phyloP scores from a whole-genome alignment of 768 basidiomycete species.

The Russula dissimulans region DNA sequence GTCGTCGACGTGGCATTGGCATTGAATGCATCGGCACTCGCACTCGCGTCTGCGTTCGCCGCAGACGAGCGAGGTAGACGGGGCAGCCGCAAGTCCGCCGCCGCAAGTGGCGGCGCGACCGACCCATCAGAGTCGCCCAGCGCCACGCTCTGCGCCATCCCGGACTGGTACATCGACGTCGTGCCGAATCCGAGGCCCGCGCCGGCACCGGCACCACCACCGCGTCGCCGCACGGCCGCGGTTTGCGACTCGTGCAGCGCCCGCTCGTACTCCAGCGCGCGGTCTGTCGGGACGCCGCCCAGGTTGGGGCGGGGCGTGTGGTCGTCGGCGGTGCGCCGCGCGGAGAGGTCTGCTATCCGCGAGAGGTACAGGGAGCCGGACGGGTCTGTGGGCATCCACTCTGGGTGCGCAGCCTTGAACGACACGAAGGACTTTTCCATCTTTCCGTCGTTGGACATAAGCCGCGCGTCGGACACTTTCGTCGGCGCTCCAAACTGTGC shows the following conservation, averaged over 20 bases:
- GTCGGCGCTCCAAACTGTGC: constrained; percentile 78
- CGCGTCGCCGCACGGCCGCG: constrained; percentile 37
- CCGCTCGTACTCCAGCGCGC: constrained; percentile 66
- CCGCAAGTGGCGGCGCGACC: no score
- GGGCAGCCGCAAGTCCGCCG: constrained; percentile 3
- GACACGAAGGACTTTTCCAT: constrained; percentile 98
- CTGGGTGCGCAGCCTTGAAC: constrained; percentile 93
- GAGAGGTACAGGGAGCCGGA: constrained; percentile 85
- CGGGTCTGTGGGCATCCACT: constrained; percentile 90
- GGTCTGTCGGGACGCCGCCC: constrained; percentile 28
- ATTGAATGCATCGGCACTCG: background rate
- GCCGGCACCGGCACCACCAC: constrained; percentile 23
- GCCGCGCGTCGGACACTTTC: constrained; percentile 54
- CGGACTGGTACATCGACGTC: constrained; percentile 36
- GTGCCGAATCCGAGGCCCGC: constrained; percentile 26
- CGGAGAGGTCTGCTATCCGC: constrained; percentile 47
- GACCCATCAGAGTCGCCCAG: constrained; percentile 71
- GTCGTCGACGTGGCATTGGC: no score
- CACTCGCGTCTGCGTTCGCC: background rate
- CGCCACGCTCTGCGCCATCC: constrained; percentile 59
- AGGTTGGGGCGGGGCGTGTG: constrained; percentile 4
- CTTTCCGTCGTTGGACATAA: constrained; percentile 87
- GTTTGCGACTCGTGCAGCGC: constrained; percentile 63
- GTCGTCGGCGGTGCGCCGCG: constrained; percentile 6
- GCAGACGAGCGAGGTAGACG: no score